Conservation (phyloP, 2,329 filamentous ascomycete genomes). For the Diaporthe sp. region DNA sequence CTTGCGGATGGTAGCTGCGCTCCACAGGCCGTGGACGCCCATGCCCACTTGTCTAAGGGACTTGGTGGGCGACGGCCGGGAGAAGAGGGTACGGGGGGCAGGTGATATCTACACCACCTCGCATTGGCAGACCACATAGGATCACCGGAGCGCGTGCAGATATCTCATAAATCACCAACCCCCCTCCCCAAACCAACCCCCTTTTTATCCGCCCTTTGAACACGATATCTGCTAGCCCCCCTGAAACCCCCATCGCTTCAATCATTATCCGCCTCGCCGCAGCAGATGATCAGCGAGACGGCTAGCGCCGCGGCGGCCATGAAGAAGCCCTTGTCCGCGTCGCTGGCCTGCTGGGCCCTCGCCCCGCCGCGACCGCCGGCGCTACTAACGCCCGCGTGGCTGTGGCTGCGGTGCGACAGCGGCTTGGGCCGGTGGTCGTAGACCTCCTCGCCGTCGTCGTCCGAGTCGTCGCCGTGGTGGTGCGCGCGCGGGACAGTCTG, state of each 20-base stretch:
- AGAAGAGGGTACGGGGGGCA: background rate
- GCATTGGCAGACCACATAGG: background rate
- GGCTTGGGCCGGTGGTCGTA: constrained; percentile 36
- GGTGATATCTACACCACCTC: constrained; percentile 4
- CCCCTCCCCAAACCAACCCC: too few species aligned
- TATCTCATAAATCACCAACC: background rate
- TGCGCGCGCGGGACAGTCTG: constrained; percentile 27
- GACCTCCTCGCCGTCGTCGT: constrained; percentile 35
- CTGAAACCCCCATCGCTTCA: background rate
- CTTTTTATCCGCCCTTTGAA: background rate
- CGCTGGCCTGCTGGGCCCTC: background rate
- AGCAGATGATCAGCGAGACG: constrained; percentile 44
- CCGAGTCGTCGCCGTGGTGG: constrained; percentile 9
- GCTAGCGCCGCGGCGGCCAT: constrained; percentile 52
- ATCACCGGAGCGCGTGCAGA: background rate
- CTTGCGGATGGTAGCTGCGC: background rate
- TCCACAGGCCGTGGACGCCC: background rate
- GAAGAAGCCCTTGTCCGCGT: constrained; percentile 31
- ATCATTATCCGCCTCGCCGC: constrained; percentile 26
- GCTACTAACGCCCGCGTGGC: background rate
- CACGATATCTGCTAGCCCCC: too few species aligned
- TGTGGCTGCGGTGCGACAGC: constrained; percentile 12
- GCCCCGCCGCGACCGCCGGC: background rate
- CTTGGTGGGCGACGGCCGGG: background rate
- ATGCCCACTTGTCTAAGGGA: background rate